These are phyloP conservation scores for Zygosaccharomyces lentus DNA, from an alignment of 805 yeast genomes.

Conservation along the genomic window DNA sequence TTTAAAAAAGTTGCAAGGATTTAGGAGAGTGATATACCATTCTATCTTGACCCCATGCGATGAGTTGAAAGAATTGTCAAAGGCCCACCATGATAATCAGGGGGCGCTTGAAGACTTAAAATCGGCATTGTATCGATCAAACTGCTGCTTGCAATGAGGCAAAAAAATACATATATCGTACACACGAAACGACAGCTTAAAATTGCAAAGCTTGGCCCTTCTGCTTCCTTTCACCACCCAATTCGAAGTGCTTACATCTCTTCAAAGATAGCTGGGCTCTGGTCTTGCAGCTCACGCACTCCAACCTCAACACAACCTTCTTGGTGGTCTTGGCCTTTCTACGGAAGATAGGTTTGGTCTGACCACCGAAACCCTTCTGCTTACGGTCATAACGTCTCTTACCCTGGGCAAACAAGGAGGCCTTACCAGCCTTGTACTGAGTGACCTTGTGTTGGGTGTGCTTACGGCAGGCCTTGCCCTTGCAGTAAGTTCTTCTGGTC, in stretches of 20 bases:
- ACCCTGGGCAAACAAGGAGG: constrained; percentile 99
- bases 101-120: not conserved
- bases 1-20: constrained; percentile 1
- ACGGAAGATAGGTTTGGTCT: constrained; percentile 99
- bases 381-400: constrained; percentile 99
- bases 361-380: constrained; percentile 99
- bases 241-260: constrained; percentile 99
- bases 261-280: constrained; percentile 95
- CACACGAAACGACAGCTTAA: constrained; percentile 43
- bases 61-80: not conserved
- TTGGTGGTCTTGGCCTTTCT: constrained; percentile 99
- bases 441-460: constrained; percentile 99
- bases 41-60: not conserved
- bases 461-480: constrained; percentile 97
- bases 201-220: constrained; percentile 99
- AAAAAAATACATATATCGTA: constrained; percentile 7
- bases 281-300: constrained; percentile 98
- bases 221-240: constrained; percentile 99
- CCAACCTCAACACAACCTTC: constrained; percentile 99
- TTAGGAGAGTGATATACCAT: not conserved
- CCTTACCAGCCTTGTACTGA: constrained; percentile 99
- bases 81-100: not conserved
- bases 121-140: not conserved
- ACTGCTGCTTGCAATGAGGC: constrained; percentile 7
- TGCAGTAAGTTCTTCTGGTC: constrained; percentile 99